phyloP scores from a whole-genome alignment of 108 stramenopile species.

The Stephanodiscus minutulus region DNA sequence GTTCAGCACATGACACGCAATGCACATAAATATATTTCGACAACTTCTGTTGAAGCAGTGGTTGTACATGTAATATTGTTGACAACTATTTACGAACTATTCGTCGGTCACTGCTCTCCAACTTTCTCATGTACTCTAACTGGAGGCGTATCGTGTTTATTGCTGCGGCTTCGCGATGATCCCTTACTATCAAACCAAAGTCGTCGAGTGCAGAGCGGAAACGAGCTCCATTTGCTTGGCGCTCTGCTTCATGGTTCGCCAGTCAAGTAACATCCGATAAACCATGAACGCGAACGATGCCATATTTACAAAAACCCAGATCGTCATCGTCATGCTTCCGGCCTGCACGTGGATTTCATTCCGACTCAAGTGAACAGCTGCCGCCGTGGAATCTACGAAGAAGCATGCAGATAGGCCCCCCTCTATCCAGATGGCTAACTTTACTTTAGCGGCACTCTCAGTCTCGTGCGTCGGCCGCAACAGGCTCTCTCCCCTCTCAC shows the following conservation, averaged over 20 bases:
- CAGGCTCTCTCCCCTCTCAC: conserved; percentile 2
- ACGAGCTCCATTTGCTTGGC: background rate
- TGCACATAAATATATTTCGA: no score
- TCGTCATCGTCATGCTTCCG: conserved; percentile 18
- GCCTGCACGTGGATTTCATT: conserved; percentile 17
- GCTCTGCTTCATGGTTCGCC: background rate
- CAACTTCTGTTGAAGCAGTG: no score
- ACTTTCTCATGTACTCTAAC: no score
- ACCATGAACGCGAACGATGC: conserved; percentile 19
- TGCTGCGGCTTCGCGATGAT: background rate
- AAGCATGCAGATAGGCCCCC: conserved; percentile 18
- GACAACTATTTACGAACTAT: no score
- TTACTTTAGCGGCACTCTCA: background rate
- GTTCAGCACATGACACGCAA: no score
- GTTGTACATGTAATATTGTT: no score
- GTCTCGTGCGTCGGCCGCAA: background rate
- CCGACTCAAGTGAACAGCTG: conserved; percentile 9
- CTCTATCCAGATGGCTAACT: conserved; percentile 26
- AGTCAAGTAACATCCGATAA: conserved; percentile 18
- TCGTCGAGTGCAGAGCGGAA: background rate
- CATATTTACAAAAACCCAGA: conserved; percentile 12
- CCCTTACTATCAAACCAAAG: background rate
- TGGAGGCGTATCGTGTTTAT: no score
- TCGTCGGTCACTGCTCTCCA: no score
- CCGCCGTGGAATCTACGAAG: conserved; percentile 8